These are phyloP conservation scores for Trametopsis cervina DNA, from an alignment of 768 basidiomycete genomes.

Conservation along the genomic window DNA sequence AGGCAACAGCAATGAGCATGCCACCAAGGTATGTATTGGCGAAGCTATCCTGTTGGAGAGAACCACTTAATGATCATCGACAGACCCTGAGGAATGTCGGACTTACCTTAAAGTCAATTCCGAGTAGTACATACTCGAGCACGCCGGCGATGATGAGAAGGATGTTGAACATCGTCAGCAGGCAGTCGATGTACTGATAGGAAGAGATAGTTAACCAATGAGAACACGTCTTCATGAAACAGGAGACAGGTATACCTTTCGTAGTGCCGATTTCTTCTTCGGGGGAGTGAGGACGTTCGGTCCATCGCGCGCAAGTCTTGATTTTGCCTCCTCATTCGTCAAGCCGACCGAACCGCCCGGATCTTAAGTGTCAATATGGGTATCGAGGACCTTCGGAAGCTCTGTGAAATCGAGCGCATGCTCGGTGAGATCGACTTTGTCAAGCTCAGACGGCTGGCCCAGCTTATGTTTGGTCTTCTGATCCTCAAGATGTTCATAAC, in stretches of 20 bases:
- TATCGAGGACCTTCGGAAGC: conserved; percentile 35
- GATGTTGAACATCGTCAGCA: conserved; percentile 58
- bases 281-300: conserved; percentile 61
- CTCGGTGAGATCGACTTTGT: conserved; percentile 52
- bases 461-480: conserved; percentile 24
- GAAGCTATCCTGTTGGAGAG: conserved; percentile 43
- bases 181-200: conserved; percentile 53
- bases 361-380: conserved; percentile 47
- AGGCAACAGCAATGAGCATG: conserved; percentile 60
- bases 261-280: conserved; percentile 56
- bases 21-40: conserved; percentile 64
- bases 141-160: conserved; percentile 60
- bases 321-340: conserved; percentile 42
- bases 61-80: conserved; percentile 10
- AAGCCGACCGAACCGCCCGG: conserved; percentile 46
- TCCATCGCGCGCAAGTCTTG: conserved; percentile 49
- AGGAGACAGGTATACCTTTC: conserved; percentile 40
- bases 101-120: conserved; percentile 49
- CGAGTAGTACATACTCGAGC: conserved; percentile 59
- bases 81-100: background rate
- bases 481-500: conserved; percentile 54
- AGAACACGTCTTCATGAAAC: background rate
- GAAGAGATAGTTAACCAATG: conserved; percentile 10
- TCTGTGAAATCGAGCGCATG: conserved; percentile 40
- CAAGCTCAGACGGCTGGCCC: conserved; percentile 21